Base-by-base conservation (phyloP, 129 eudicot species). In the Erigeron canadensis region DNA sequence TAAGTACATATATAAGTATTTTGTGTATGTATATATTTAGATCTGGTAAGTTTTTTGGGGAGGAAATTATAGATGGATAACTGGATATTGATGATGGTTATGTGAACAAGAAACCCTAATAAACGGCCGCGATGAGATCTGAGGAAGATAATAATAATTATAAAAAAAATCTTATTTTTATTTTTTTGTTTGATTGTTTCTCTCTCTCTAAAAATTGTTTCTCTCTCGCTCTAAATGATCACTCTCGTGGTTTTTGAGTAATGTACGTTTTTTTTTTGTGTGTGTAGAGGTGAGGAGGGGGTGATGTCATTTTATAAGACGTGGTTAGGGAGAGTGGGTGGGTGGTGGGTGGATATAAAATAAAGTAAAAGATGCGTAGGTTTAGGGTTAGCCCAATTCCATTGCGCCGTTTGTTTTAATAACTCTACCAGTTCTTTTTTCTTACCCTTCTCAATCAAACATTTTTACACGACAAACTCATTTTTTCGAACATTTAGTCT, bases 351-450 rank as follows among this genome's bases (percentile, higher is more conserved):
- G 34, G 34, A 23, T 23, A 23, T 23, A 23, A 23, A 23, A 23
- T 23, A 23, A 23, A 23, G 34, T n/a, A n/a, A 4, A 18, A 48
- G 73, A 56, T 63, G 73, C 79, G 79, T 58, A 66, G 73, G 63
- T 37, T 63, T 70, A 77, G 81, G 81, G 72, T 77, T 77, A 51
- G 54, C 16, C 2, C 4, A 11, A 47, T 47, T 47, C 0, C 54
- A 47, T 23, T 23, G 34, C 34, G 34, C 34, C 34, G 34, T 23
- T 23, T 23, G 34, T 23, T 23, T 23, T 23, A 23, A 2, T 23
- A 23, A n/a, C n/a, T n/a, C n/a, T n/a, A n/a, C n/a, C n/a, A n/a
- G n/a, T n/a, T n/a, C n/a, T n/a, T n/a, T n/a, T n/a, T n/a, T n/a
- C n/a, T n/a, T n/a, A n/a, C n/a, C n/a, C n/a, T n/a, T n/a, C n/a